Evolutionary conservation across 1,284 basidiomycete species (phyloP).

Genomic region (Exobasidium cylindrosporum): DNA sequence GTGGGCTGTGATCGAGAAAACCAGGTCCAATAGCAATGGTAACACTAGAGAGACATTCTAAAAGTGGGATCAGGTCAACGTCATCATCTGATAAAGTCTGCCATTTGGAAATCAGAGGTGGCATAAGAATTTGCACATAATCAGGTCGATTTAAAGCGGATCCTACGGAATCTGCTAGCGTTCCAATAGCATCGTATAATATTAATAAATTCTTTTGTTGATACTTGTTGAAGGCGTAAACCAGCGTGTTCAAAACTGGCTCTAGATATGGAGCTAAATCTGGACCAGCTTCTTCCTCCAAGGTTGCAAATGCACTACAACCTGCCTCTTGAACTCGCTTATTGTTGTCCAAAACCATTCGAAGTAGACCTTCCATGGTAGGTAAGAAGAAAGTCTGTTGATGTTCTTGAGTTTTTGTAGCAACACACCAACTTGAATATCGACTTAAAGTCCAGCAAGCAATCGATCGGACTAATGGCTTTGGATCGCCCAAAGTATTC

Average conservation of each 20-base stretch:
- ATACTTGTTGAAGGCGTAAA: slow-evolving; percentile 94
- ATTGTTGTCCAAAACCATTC: slow-evolving; percentile 98
- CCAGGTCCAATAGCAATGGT: slow-evolving; percentile 92
- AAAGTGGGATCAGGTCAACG: slow-evolving; percentile 84
- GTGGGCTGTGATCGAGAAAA: slow-evolving; percentile 82
- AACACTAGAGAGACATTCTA: slow-evolving; percentile 90
- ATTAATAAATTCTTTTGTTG: slow-evolving; percentile 99
- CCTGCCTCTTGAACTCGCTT: slow-evolving; percentile 99
- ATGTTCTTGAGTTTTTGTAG: slow-evolving; percentile 77
- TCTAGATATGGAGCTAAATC: slow-evolving; percentile 90
- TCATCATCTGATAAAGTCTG: slow-evolving; percentile 82
- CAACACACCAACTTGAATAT: slow-evolving; percentile 90
- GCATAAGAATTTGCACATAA: slow-evolving; percentile 94
- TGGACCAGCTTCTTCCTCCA: slow-evolving; percentile 92
- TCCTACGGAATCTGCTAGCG: slow-evolving; percentile 93
- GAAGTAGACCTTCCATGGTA: slow-evolving; percentile 94
- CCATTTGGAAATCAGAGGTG: slow-evolving; percentile 87
- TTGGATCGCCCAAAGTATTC: slow-evolving; percentile 82
- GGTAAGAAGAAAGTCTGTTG: slow-evolving; percentile 88
- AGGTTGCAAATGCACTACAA: slow-evolving; percentile 95
- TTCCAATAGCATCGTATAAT: slow-evolving; percentile 95
- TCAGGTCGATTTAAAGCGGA: slow-evolving; percentile 76
- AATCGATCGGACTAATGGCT: slow-evolving; percentile 96
- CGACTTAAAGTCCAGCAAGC: slow-evolving; percentile 99
- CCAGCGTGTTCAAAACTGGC: slow-evolving; percentile 88